A percentile compares a stretch with the other conserved stretches of the same genome.
These are phyloP conservation scores for Mortierella sp. DNA, from an alignment of 371 early-diverging fungal genomes.

Conservation along the genomic window DNA sequence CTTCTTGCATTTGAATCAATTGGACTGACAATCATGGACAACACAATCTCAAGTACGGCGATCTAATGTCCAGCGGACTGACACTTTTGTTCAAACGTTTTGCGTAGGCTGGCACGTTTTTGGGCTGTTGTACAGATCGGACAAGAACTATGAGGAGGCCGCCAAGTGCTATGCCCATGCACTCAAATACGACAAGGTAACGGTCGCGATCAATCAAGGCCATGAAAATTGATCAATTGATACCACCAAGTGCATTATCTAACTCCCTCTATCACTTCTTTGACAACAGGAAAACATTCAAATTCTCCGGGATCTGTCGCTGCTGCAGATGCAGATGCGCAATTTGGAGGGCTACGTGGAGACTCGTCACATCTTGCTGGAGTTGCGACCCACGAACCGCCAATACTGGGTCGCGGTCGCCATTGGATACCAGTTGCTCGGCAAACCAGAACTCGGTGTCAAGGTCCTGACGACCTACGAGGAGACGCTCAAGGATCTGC, in stretches of 20 bases:
- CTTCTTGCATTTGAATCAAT: background rate
- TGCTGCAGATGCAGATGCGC: constrained; percentile 91
- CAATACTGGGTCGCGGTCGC: constrained; percentile 91
- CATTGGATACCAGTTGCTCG: constrained; percentile 85
- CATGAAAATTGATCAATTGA: background rate
- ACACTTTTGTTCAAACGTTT: background rate
- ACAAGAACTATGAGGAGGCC: constrained; percentile 95
- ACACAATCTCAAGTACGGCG: background rate
- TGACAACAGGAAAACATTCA: constrained; percentile 81
- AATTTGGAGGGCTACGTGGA: constrained; percentile 87
- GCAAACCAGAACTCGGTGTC: constrained; percentile 80
- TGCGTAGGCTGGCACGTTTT: constrained; percentile 94
- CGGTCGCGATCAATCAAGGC: background rate
- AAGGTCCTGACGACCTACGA: constrained; percentile 79
- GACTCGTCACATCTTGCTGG: constrained; percentile 77
- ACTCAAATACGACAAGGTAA: constrained; percentile 87
- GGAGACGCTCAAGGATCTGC: constrained; percentile 73
- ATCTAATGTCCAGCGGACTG: background rate
- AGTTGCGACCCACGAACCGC: constrained; percentile 76
- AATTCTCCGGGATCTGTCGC: constrained; percentile 90
- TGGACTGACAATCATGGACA: background rate
- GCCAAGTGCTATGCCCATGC: constrained; percentile 93
- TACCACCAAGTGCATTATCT: no score
- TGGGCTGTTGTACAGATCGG: constrained; percentile 91
- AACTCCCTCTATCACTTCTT: background rate